Evolutionary conservation across 768 basidiomycete species (phyloP).

Genomic region (Pleurotus cornucopiae): DNA sequence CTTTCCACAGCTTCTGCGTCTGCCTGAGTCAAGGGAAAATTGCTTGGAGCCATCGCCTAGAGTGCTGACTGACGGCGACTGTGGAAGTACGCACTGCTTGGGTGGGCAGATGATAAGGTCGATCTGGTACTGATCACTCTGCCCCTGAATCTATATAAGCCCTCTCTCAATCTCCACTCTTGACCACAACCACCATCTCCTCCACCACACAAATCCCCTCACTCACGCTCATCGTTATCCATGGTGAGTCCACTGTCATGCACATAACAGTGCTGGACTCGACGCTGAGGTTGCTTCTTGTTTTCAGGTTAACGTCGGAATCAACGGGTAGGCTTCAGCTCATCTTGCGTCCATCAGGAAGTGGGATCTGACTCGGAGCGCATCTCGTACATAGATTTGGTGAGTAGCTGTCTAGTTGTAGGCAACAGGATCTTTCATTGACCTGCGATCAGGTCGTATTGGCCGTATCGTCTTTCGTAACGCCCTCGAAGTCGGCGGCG

Average conservation of each 20-base stretch:
- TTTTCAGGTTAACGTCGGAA: conserved; percentile 79
- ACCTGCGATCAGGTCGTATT: conserved; percentile 74
- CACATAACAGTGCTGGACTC: neutral
- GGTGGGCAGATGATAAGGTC: conserved; percentile 7
- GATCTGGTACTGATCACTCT: conserved; percentile 3
- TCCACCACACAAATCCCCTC: neutral
- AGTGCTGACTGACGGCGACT: neutral
- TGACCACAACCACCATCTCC: conserved; percentile 2
- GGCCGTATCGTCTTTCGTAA: conserved; percentile 98
- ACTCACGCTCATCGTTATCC: neutral
- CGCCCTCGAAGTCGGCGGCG: conserved; percentile 63
- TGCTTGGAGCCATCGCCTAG: neutral
- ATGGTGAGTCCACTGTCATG: conserved; percentile 7
- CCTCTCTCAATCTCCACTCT: conserved; percentile 7
- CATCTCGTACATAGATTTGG: conserved; percentile 57
- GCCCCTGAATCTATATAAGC: conserved; percentile 1
- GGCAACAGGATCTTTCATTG: neutral
- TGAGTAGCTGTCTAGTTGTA: conserved; percentile 29
- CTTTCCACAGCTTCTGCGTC: too few relatives aligned
- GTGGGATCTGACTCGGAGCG: neutral
- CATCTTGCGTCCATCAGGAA: neutral
- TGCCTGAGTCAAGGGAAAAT: too few relatives aligned
- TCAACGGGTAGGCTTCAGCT: conserved; percentile 76
- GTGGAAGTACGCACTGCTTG: neutral
- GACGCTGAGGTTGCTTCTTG: neutral